Percentiles rank a stretch among this genome's conserved stretches.
phyloP scores from a whole-genome alignment of 2,329 filamentous ascomycete species.

The Calonectria pteridis region DNA sequence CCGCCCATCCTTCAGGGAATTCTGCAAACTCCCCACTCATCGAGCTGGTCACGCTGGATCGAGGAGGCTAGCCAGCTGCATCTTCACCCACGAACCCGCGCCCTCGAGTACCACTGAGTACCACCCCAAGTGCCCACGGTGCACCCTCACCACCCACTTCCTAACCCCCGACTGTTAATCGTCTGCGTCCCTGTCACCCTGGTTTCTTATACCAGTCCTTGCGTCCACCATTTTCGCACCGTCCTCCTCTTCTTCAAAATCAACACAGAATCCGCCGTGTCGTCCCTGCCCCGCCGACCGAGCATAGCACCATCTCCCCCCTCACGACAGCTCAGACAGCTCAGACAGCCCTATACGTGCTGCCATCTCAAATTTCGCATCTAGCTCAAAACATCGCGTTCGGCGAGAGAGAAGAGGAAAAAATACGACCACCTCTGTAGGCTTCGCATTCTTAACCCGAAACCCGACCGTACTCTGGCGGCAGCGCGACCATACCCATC shows the following conservation, averaged over 20 bases:
- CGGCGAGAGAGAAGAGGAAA: neutral
- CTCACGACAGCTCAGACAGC: neutral
- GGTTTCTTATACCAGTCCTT: constrained; percentile 14
- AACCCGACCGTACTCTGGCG: neutral
- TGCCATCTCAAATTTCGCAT: neutral
- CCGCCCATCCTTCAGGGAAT: neutral
- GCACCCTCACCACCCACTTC: neutral
- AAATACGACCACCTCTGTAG: neutral
- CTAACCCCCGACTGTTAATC: neutral
- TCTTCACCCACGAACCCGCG: constrained; percentile 11
- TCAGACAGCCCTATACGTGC: neutral
- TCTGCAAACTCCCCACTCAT: neutral
- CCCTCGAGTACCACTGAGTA: constrained; percentile 6
- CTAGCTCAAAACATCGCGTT: neutral
- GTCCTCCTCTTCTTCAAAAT: neutral
- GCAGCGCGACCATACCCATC: neutral
- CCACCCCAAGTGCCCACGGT: constrained; percentile 12
- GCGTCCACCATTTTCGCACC: neutral
- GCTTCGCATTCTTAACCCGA: neutral
- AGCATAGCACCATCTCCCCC: neutral
- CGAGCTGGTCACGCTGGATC: neutral
- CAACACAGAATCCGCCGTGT: neutral
- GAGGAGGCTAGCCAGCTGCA: neutral
- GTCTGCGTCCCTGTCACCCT: neutral
- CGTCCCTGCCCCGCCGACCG: neutral